These are phyloP conservation scores for Stagonosporopsis rhizophila DNA, from an alignment of 2,329 filamentous ascomycete species.

Conservation along the genomic window DNA sequence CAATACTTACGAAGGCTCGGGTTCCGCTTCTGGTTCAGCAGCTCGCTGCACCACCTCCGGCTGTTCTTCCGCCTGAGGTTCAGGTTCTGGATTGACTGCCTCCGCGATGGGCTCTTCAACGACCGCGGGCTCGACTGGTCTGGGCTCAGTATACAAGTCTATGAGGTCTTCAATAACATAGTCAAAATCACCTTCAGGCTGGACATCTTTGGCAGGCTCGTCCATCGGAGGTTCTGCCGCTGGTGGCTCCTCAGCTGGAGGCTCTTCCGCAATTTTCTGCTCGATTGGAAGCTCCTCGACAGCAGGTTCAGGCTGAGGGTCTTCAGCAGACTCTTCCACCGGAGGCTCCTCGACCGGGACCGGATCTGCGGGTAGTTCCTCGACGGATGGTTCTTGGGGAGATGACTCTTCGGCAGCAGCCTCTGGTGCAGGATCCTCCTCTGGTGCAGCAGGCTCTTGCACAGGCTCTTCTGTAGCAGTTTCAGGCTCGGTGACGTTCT, in stretches of 20 bases:
- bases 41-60: not conserved
- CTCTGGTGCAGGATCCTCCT: not conserved
- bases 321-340: conserved; percentile 3
- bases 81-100: conserved; percentile 2
- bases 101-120: not conserved
- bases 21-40: not conserved
- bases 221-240: not conserved
- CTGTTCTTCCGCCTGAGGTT: not conserved
- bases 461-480: not conserved
- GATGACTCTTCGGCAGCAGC: not conserved
- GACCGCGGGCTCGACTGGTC: not conserved
- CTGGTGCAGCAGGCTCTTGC: not conserved
- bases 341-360: not conserved
- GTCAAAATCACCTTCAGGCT: conserved; percentile 12
- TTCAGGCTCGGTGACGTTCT: not conserved
- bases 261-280: not conserved
- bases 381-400: not conserved
- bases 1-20: not conserved
- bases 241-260: not conserved
- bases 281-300: too few relatives aligned
- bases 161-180: not conserved
- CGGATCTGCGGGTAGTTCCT: not conserved
- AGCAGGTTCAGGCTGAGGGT: conserved; percentile 2
- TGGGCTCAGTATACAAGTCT: conserved; percentile 12
- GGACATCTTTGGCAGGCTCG: conserved; percentile 4